Evolutionary conservation across 2,329 filamentous ascomycete genomes (phyloP), one percentile per base, ranked within the genome.

Genomic region (Trichophaea hybrida): DNA sequence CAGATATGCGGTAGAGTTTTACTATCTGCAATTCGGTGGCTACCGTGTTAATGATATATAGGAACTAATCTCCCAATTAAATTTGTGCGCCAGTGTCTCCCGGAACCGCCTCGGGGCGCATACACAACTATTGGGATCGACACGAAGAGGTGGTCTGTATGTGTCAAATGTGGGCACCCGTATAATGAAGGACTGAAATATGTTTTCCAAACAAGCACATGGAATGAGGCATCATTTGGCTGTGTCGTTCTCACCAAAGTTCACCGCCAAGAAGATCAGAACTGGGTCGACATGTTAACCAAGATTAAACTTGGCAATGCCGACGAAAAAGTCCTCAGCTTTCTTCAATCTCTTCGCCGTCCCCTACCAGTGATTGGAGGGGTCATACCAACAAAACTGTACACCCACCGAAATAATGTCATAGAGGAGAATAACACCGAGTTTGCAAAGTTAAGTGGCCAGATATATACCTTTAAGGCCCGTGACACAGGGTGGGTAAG

Each of bases 181-280:
- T 66, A 59, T 59, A 66, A 66, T 24, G 64, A 66, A 31, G 69
- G 69, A 12, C 76, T 83, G 6, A 81, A 80, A 64, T 84, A 80
- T 78, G 81, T 80, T 0, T 84, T 84, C 64, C 71, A 73, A 17
- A 81, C 78, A 63, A 59, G 69, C 1, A 75, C 75, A 0, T 85
- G 81, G 82, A 61, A 71, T 10, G 71, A 77, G 49, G 79, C 78
- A 63, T 64, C 76, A 1, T 83, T 84, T 65, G 69, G 68, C 1
- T 73, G 79, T 59, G 71, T 82, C 1, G 73, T 80, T 6, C 72
- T 84, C 0, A 75, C 71, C 1, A 72, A 75, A 5, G 78, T 84
- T 2, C 79, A 82, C 66, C 76, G 81, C 2, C 81, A 84, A 61
- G 75, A 67, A 6, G 80, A 84, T 61, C 59, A 69, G 43, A 66